phyloP scores from a whole-genome alignment of 139 green algal genomes.

The Coelastrella sp. region DNA sequence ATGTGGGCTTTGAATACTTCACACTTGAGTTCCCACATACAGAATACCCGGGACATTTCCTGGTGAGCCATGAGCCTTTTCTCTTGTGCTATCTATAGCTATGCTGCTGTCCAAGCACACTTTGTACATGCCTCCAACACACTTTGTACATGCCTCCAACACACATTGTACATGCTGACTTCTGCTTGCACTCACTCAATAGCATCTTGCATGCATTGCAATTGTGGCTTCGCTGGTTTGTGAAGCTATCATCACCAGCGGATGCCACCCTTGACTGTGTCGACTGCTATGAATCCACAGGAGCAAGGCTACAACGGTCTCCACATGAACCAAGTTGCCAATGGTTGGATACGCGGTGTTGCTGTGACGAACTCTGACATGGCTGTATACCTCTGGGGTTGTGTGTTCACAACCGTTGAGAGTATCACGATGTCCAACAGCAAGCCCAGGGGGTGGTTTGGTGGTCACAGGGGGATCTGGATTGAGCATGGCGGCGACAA shows the following conservation, averaged over 20 bases:
- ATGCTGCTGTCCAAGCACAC: no score
- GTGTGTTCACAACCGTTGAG: conserved; percentile 18
- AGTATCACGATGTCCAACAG: conserved; percentile 6
- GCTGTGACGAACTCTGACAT: conserved; percentile 35
- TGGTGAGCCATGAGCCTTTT: not conserved
- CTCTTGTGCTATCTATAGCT: not conserved
- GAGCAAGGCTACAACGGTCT: conserved; percentile 38
- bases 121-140: no score
- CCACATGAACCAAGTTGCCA: conserved; percentile 42
- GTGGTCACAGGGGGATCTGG: conserved; percentile 43
- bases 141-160: no score
- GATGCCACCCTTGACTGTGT: no score
- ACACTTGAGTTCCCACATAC: conserved; percentile 41
- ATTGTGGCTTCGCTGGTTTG: no score
- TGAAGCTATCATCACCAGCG: no score
- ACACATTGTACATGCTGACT: not conserved
- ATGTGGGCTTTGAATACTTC: conserved; percentile 32
- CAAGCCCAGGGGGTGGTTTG: not conserved
- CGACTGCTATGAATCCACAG: not conserved
- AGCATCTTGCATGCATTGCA: no score
- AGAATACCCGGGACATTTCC: conserved; percentile 34
- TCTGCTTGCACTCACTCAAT: not conserved
- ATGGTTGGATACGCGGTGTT: conserved; percentile 38
- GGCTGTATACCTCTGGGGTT: conserved; percentile 39
- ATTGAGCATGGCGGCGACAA: conserved; percentile 45